Evolutionary conservation across 2,329 filamentous ascomycete species (phyloP), one percentile per base, ranked within the genome.

Genomic region (Fusarium udum): DNA sequence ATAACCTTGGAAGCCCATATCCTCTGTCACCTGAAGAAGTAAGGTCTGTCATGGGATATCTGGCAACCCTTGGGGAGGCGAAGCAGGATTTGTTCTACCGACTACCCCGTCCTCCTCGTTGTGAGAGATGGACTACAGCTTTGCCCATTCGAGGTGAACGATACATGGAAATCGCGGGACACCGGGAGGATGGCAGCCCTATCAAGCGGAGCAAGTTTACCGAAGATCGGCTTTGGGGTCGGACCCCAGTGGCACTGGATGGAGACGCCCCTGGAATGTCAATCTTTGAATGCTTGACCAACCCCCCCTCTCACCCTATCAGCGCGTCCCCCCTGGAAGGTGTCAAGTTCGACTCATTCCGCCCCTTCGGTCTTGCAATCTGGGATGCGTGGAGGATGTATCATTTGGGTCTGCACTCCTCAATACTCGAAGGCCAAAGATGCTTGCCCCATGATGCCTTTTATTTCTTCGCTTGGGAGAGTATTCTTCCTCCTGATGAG

Each of bases 351-450:
- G 58, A 68, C 45, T 70, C 71, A 5, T 77, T 71, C 56, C 71
- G 72, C 14, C 71, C 6, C 15, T 26, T 74, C 2, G 73, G 73
- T 14, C 52, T 77, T 28, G 67, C 71, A 6, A 57, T 75, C 24
- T 77, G 75, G 73, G 75, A 76, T 53, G 36, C 13, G 37, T 32
- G 61, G 58, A 71, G 75, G 51, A 60, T 74, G 55, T 45, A 73
- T 14, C 53, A 64, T 6, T 36, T 75, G 31, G 73, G 74, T 3
- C 18, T 75, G 28, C 36, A 40, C 51, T 48, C 18, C 13, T 28
- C 43, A 14, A 20, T 28, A 20, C 24, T 46, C 5, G 24, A 26
- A 46, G 43, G 43, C 5, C 43, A 46, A 13, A 13, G 16, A 9
- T 18, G 43, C 6, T 20, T 37, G 31, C 32, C n/a, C 13, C 6